These are phyloP conservation scores for Phialocephala sp. DNA, from an alignment of 2,329 filamentous ascomycete species.

Conservation along the genomic window DNA sequence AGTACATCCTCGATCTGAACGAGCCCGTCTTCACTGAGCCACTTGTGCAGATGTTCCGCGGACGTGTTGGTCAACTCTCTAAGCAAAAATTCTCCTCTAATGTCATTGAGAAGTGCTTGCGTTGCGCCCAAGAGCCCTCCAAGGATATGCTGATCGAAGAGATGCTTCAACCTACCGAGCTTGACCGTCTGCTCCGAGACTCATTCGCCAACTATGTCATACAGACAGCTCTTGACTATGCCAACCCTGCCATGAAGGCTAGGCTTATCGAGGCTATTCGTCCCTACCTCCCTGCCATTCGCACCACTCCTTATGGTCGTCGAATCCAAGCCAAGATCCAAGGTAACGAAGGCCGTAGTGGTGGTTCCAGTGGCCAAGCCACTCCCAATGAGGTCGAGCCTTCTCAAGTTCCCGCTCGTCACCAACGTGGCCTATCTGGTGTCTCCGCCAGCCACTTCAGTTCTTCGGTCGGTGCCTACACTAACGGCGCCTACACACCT, in stretches of 20 bases:
- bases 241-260: constrained; percentile 73
- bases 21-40: constrained; percentile 89
- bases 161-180: constrained; percentile 75
- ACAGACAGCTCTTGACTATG: constrained; percentile 90
- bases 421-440: constrained; percentile 42
- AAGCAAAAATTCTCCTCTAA: constrained; percentile 99
- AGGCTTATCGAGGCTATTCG: constrained; percentile 84
- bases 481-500: constrained; percentile 37
- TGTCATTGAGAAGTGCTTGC: constrained; percentile 94
- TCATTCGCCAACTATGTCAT: constrained; percentile 98
- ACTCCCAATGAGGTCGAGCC: constrained; percentile 39
- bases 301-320: constrained; percentile 91
- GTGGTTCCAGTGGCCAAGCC: constrained; percentile 40
- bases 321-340: constrained; percentile 90
- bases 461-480: constrained; percentile 34
- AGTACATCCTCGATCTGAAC: constrained; percentile 96
- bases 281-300: constrained; percentile 82
- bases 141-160: constrained; percentile 86
- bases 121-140: constrained; percentile 76
- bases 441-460: constrained; percentile 37
- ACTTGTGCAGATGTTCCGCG: constrained; percentile 79
- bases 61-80: constrained; percentile 73
- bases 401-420: constrained; percentile 39
- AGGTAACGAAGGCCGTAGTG: constrained; percentile 54
- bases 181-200: constrained; percentile 88